Evolutionary conservation across 495 filamentous ascomycete genomes (phyloP).

Genomic region (Penicillium fimorum): DNA sequence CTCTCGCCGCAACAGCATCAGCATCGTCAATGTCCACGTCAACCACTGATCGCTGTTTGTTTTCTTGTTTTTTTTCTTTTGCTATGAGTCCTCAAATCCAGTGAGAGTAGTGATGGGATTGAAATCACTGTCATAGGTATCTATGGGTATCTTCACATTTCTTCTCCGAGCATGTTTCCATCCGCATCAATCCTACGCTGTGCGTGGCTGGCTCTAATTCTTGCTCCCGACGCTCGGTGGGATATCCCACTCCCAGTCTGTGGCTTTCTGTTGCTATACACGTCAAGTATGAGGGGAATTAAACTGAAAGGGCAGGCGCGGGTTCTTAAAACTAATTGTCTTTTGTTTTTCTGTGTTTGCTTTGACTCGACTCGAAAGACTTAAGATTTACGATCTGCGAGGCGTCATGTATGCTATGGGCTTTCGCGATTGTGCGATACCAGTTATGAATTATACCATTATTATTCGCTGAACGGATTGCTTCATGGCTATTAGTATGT

Average conservation of each 20-base stretch:
- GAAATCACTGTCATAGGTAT: conserved; percentile 5
- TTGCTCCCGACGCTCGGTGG: conserved; percentile 9
- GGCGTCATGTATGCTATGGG: conserved; percentile 6
- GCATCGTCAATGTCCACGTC: conserved; percentile 20
- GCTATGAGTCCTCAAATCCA: neutral
- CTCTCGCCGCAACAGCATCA: conserved; percentile 41
- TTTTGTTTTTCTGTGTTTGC: conserved; percentile 1
- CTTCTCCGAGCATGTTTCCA: conserved; percentile 28
- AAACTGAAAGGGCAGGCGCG: neutral
- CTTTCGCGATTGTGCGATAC: neutral
- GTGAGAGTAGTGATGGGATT: neutral
- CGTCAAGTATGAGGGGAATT: neutral
- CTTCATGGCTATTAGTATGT: neutral
- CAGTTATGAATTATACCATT: conserved; percentile 8
- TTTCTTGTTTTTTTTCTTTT: neutral
- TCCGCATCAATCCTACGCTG: conserved; percentile 22
- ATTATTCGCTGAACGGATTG: neutral
- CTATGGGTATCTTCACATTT: conserved; percentile 17
- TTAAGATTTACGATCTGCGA: conserved; percentile 9
- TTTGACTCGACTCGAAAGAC: conserved; percentile 5
- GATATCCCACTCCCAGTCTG: neutral
- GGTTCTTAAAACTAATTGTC: conserved; percentile 4
- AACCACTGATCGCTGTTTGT: conserved; percentile 1
- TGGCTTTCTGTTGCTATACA: neutral
- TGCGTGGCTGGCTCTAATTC: conserved; percentile 22